These are phyloP conservation scores for Didymella lethalis DNA, from an alignment of 2,329 filamentous ascomycete genomes.

Conservation along the genomic window DNA sequence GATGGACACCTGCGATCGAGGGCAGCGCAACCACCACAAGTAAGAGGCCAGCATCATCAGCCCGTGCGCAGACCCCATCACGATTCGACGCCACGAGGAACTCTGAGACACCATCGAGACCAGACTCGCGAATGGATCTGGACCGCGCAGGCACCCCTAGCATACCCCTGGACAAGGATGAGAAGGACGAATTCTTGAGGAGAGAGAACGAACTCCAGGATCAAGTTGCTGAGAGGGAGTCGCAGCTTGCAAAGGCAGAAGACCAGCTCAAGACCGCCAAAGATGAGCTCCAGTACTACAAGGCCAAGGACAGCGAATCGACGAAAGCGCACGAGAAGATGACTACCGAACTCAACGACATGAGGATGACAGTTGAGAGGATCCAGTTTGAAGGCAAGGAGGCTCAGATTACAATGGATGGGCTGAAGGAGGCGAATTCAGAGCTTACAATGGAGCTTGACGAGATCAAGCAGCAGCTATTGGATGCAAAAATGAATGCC, in stretches of 20 bases:
- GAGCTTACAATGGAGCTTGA: conserved; percentile 93
- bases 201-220: conserved; percentile 98
- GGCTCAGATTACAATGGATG: conserved; percentile 96
- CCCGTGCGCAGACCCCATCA: conserved; percentile 68
- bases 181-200: conserved; percentile 92
- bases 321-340: conserved; percentile 91
- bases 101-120: conserved; percentile 56
- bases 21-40: conserved; percentile 61
- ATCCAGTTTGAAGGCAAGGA: conserved; percentile 96
- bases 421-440: conserved; percentile 91
- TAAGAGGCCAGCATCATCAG: conserved; percentile 58
- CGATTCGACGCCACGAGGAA: conserved; percentile 59
- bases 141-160: conserved; percentile 89
- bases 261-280: conserved; percentile 82
- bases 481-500: conserved; percentile 95
- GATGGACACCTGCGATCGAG: conserved; percentile 76
- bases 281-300: conserved; percentile 84
- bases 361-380: conserved; percentile 96
- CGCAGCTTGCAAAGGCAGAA: conserved; percentile 78
- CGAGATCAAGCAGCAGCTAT: conserved; percentile 92
- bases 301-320: conserved; percentile 82
- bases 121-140: conserved; percentile 70
- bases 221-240: conserved; percentile 92
- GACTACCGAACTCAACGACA: conserved; percentile 84
- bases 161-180: conserved; percentile 90